phyloP scores from a whole-genome alignment of 2,329 filamentous ascomycete genomes.

The Sporothrix pseudoabietina region DNA sequence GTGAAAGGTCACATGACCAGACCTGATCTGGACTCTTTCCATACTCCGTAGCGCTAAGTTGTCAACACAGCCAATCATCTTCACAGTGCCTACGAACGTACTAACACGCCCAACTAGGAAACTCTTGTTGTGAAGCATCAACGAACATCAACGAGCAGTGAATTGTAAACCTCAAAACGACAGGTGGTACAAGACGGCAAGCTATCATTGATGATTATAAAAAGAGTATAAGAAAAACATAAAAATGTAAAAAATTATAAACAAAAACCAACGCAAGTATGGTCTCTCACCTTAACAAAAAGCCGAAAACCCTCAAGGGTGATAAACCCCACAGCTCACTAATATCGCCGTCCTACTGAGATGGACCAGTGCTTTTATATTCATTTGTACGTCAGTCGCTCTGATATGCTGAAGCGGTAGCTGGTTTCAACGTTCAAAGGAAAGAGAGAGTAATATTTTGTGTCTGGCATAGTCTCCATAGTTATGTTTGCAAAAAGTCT shows the following conservation, averaged over 20 bases:
- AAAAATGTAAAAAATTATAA: too few species aligned
- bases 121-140: not conserved
- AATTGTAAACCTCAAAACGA: not conserved
- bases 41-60: not conserved
- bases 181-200: too few species aligned
- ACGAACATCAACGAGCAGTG: not conserved
- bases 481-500: not conserved
- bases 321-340: too few species aligned
- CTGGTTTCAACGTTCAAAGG: not conserved
- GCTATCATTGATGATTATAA: too few species aligned
- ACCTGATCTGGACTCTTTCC: not conserved
- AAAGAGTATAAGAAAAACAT: too few species aligned
- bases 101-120: constrained; percentile 19
- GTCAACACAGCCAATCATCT: not conserved
- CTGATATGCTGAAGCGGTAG: not conserved
- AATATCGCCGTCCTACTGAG: not conserved
- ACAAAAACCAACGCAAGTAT: too few species aligned
- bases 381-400: not conserved
- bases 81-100: not conserved
- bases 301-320: too few species aligned
- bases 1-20: not conserved
- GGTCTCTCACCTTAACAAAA: too few species aligned
- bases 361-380: not conserved
- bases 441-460: not conserved
- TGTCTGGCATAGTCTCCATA: not conserved